A percentile compares a stretch with the other conserved stretches of the same genome.
phyloP scores from a whole-genome alignment of 371 early-diverging fungal species.

The Apophysomyces ossiformis region DNA sequence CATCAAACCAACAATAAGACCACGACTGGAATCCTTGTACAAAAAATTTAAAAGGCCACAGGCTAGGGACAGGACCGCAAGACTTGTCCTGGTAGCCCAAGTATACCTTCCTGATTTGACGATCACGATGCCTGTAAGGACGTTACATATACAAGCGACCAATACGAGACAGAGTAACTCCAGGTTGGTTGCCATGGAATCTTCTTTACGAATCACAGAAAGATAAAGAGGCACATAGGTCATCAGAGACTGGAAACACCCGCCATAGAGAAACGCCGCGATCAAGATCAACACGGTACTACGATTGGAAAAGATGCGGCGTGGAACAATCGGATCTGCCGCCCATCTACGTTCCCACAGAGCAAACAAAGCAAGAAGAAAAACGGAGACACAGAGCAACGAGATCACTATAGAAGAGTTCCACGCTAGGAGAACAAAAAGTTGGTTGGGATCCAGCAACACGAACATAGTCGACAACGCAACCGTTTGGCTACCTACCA shows the following conservation, averaged over 20 bases:
- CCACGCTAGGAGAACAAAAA: slow-evolving; percentile 39
- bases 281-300: slow-evolving; percentile 48
- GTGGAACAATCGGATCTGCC: slow-evolving; percentile 56
- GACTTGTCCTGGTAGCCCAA: slow-evolving; percentile 41
- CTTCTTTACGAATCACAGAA: slow-evolving; percentile 39
- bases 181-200: slow-evolving; percentile 41
- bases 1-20: slow-evolving; percentile 47
- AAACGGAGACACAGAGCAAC: slow-evolving; percentile 48
- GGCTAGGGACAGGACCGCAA: slow-evolving; percentile 33
- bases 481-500: slow-evolving; percentile 17
- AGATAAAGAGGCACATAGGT: slow-evolving; percentile 47
- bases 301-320: slow-evolving; percentile 53
- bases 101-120: slow-evolving; percentile 42
- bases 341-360: slow-evolving; percentile 48
- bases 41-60: slow-evolving; percentile 37
- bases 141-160: slow-evolving; percentile 47
- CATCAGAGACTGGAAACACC: slow-evolving; percentile 50
- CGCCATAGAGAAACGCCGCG: slow-evolving; percentile 44
- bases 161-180: slow-evolving; percentile 43
- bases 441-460: not conserved
- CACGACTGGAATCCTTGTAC: slow-evolving; percentile 33
- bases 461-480: too few relatives aligned
- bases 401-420: slow-evolving; percentile 48
- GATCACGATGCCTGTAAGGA: slow-evolving; percentile 38
- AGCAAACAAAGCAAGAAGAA: slow-evolving; percentile 40